These are phyloP conservation scores for Typha latifolia DNA, from an alignment of 176 grass and related monocot genomes.

Conservation along the genomic window DNA sequence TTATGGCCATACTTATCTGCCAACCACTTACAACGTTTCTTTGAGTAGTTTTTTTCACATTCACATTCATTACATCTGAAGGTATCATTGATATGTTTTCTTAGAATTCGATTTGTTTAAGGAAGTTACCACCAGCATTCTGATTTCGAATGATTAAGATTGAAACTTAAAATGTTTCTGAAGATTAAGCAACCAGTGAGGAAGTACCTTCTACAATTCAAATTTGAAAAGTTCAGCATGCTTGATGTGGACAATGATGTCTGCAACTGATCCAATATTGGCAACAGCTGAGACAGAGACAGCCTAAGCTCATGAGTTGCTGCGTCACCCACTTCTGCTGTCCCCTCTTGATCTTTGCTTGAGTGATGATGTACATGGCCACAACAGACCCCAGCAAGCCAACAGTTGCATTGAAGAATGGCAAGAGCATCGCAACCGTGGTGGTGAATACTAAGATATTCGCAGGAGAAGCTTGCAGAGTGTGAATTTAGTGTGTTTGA, in stretches of 20 bases:
- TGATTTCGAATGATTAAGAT: too few relatives aligned
- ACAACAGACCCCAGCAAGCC: conserved; percentile 59
- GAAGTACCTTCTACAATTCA: neutral
- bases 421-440: conserved; percentile 58
- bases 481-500: conserved; percentile 17
- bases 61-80: too few relatives aligned
- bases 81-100: too few relatives aligned
- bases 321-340: conserved; percentile 41
- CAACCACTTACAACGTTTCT: too few relatives aligned
- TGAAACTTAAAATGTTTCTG: too few relatives aligned
- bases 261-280: conserved; percentile 52
- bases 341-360: conserved; percentile 45
- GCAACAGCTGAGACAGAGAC: conserved; percentile 45
- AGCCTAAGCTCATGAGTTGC: conserved; percentile 30
- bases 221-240: neutral
- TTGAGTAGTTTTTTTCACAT: too few relatives aligned
- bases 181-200: too few relatives aligned
- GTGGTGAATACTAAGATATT: conserved; percentile 41
- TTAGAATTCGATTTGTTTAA: too few relatives aligned
- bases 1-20: too few relatives aligned
- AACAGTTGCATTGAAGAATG: conserved; percentile 71
- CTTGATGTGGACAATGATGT: neutral
- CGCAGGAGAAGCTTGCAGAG: conserved; percentile 50
- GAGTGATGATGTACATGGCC: conserved; percentile 73
- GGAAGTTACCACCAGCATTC: too few relatives aligned